Base-by-base conservation (phyloP, 179 eudicot species). In the Spinacia oleracea region DNA sequence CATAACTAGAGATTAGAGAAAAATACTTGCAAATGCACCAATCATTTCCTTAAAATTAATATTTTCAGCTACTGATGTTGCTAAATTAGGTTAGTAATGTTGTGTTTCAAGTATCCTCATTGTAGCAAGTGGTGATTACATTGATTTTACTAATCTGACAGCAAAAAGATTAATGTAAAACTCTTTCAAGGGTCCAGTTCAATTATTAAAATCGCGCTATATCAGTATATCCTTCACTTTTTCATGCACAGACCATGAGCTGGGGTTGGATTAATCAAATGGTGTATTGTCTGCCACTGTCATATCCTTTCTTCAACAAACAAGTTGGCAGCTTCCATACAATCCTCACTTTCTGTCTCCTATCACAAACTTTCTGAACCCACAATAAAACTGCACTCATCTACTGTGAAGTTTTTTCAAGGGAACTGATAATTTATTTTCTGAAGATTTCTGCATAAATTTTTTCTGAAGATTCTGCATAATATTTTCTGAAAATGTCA, bases 241-340 rank as follows among this genome's bases (percentile, higher is more conserved):
- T 82, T 31, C 53, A 58, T 42, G 78, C 56, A 80, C 21, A 74
- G 9, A 60, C n/a, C 53, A 56, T 70, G 29, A 56, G 64, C 48
- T 64, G 70, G 73, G 70, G 73, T 65, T 63, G 40, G 67, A 74
- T 73, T 80, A 79, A 66, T 88, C 79, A 78, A 80, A 81, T 84
- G 35, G 35, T 34, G 45, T 53, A 70, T 68, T 92, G 97, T 91
- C 97, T 88, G 91, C 93, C 94, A 91, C 83, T 90, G 93, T 81
- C 84, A 77, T 88, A 73, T 77, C 89, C 88, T 92, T 92, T 80
- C 82, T 77, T 73, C 81, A 83, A 83, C 92, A 85, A 86, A 82
- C 88, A 79, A 86, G 83, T 89, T 87, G 93, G 86, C 91, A 88
- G 50, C 77, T 86, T 85, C 86, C 92, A 68, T 75, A 89, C 81